Evolutionary conservation across 768 basidiomycete species (phyloP), one percentile per base, ranked within the genome.

Genomic region (Hericium erinaceus): DNA sequence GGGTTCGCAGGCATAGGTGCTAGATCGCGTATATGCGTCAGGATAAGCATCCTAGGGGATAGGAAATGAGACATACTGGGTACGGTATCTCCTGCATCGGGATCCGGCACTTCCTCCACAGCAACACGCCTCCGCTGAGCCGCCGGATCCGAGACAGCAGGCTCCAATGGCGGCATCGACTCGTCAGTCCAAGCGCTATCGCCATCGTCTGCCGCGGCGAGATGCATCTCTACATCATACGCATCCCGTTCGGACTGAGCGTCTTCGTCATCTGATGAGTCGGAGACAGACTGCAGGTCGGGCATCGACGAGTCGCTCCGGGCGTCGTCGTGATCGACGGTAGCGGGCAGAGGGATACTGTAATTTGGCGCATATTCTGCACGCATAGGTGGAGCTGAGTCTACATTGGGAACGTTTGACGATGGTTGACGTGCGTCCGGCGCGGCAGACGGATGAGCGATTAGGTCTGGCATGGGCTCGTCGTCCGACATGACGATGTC

Each of bases 221-320:
- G 59, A 5, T 52, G 39, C 62, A 63, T 63, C 55, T 63, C 62
- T 6, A 63, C 60, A 18, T 63, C 62, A 24, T 49, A 38, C 39
- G 62, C 62, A 56, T 63, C 62, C 22, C 22, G 56, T 15, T 60
- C 59, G 20, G 44, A 46, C 16, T 46, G 44, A 6, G 7, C 7
- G 44, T 16, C 16, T 6, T 26, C 49, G 15, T 50, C 28, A 16
- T 24, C 22, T 6, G 49, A 51, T 22, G 49, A 51, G 10, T 58
- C 61, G 40, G 26, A 58, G 46, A 57, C 60, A 39, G 57, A 61
- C 49, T 22, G 18, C 20, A 51, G 28, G 4, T 51, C 49, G 9
- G 49, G 49, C 49, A 51, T 51, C 18, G 49, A 51, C 24, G 22
- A 37, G 10, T 24, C 16, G 22, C 49, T 51, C 26, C 44, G 44